Evolutionary conservation across 345 rosid species (phyloP), one percentile per base, ranked within the genome.

Genomic region (Camelina neglecta): DNA sequence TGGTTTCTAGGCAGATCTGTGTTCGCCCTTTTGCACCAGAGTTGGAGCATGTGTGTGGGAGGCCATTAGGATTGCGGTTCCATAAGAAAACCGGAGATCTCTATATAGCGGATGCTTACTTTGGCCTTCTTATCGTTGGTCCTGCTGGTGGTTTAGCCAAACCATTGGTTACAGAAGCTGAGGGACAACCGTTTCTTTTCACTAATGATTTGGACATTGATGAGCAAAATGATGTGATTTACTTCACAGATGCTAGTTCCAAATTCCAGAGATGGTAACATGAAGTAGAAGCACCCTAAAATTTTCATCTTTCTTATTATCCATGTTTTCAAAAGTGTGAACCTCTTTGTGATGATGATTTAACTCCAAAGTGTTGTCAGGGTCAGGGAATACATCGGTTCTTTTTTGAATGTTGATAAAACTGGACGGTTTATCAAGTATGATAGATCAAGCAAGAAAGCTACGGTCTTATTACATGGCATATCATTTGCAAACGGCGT

Each of bases 101-200:
- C 6, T 92, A 90, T 62, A 88, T 88, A 8, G 93, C 93, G 1
- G 97, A 92, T 81, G 95, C 95, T 0, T 92, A 89, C 79, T 84
- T 84, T 23, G 96, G 97, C 59, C 75, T 92, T 39, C 78, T 75
- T 36, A 81, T 85, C 1, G 93, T 88, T 33, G 96, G 96, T 36
- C 86, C 93, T 29, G 55, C 60, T 8, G 96, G 92, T 58, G 96
- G 97, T 18, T 67, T 84, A 69, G 93, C 97, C 12, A 75, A 24
- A 48, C 83, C 72, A 2, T 44, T 90, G 63, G 86, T 80, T 53
- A 76, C 84, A 15, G 86, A 86, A 76, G 91, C 84, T 11, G 91
- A 87, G n/a, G 90, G 88, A 6, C 64, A 79, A 35, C 85, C 87
- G 1, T 70, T 90, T 55, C 76, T 71, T 51, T 88, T 92, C 90